Conservation (phyloP, 495 filamentous ascomycete genomes). For the Lasiosphaeria miniovina region DNA sequence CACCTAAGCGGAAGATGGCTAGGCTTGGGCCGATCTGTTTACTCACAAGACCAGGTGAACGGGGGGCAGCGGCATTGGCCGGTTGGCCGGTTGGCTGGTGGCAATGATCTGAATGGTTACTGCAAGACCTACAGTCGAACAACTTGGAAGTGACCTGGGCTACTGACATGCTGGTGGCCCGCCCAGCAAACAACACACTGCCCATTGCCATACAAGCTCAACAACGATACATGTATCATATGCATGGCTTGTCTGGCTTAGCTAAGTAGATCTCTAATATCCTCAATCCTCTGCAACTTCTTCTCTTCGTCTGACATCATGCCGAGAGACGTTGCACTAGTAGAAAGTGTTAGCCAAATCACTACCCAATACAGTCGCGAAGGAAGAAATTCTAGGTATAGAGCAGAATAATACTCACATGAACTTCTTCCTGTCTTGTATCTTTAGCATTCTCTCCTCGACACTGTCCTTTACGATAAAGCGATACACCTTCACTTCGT, state of each 20-base stretch:
- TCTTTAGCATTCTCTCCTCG: slow-evolving; percentile 87
- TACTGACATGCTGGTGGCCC: too few relatives aligned
- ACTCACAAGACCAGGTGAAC: too few relatives aligned
- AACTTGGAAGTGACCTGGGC: too few relatives aligned
- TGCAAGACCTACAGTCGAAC: too few relatives aligned
- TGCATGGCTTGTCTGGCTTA: slow-evolving; percentile 29
- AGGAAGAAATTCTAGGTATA: background rate
- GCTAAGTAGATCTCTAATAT: slow-evolving; percentile 88
- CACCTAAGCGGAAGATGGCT: too few relatives aligned
- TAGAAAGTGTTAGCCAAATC: slow-evolving; percentile 10
- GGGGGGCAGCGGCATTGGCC: too few relatives aligned
- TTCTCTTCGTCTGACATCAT: slow-evolving; percentile 95
- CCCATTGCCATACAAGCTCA: background rate
- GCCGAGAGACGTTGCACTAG: slow-evolving; percentile 83
- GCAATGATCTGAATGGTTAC: too few relatives aligned
- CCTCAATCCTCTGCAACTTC: slow-evolving; percentile 83
- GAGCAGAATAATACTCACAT: slow-evolving; percentile 56
- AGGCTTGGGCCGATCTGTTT: too few relatives aligned
- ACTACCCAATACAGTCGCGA: background rate
- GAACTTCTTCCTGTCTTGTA: slow-evolving; percentile 95
- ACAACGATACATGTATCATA: background rate
- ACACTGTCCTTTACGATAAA: slow-evolving; percentile 90
- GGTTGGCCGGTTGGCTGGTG: too few relatives aligned
- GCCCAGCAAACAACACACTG: too few relatives aligned
- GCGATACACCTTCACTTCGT: slow-evolving; percentile 77